Evolutionary conservation across 371 early-diverging fungal species (phyloP), one percentile per base, ranked within the genome.

Genomic region (Encephalitozoon romaleae): DNA sequence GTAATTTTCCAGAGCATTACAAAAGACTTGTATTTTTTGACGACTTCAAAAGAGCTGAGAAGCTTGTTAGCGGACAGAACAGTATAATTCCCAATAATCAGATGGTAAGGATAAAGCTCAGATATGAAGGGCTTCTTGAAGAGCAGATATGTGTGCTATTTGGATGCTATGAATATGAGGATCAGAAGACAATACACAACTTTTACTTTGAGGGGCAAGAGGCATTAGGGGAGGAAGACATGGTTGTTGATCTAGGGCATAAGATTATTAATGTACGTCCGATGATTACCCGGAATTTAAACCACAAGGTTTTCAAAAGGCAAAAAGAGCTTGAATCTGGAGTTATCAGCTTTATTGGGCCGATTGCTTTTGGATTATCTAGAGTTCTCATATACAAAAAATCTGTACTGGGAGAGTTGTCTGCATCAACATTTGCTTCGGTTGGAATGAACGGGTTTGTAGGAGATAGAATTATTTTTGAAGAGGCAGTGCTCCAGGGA

Each of bases 381-480:
- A 70, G 51, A 69, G 47, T 63, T 11, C 23, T 63, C 3, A 70
- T 70, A 43, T 80, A 53, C 51, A 70, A 49, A 30, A 55, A 70
- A 18, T 43, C 30, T 70, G 15, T 9, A 6, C 54, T 59, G 4
- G 32, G 49, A 34, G 65, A 71, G 4, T 26, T 59, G 23, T 74
- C 25, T 67, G 28, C 2, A 15, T 23, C 41, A 30, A 66, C 54
- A 15, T 38, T 66, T 59, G 63, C 42, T 32, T 47, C 64, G 4
- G 74, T 39, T 3, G 72, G 70, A 8, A 11, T 64, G 4, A 66
- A 79, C 32, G 53, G 63, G 11, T 32, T 64, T 21, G 69, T 68
- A 41, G 72, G 67, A 55, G 81, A 83, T 43, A 79, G 81, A 34
- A 65, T 78, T 47, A 41, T 85, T 52, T 67, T 81, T 32, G 80